Evolutionary conservation across 2,329 filamentous ascomycete genomes (phyloP).

Genomic region (Dothistroma pini): DNA sequence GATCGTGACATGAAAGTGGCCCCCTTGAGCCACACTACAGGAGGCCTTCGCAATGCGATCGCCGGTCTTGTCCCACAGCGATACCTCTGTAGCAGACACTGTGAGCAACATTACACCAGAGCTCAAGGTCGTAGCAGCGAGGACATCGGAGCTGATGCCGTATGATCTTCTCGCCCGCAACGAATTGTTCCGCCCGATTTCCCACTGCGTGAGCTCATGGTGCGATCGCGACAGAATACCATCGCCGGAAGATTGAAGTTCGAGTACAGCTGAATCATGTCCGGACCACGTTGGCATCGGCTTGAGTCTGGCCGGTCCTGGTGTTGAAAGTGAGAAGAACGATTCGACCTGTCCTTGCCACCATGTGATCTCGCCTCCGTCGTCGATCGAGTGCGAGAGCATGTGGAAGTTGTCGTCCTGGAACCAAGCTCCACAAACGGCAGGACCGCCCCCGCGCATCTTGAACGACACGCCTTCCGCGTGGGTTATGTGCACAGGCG

Average conservation of each 20-base stretch:
- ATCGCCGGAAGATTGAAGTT: neutral
- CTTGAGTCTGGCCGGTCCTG: constrained; percentile 22
- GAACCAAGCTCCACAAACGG: constrained; percentile 28
- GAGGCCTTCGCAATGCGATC: neutral
- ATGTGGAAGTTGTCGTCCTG: constrained; percentile 43
- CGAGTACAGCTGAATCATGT: constrained; percentile 7
- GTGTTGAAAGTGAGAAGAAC: constrained; percentile 64
- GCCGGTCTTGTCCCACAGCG: constrained; percentile 7
- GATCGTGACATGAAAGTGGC: constrained; percentile 5
- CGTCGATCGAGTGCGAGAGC: constrained; percentile 70
- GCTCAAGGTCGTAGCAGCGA: constrained; percentile 2
- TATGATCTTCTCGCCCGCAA: constrained; percentile 3
- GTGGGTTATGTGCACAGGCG: constrained; percentile 83
- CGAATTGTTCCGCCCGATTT: neutral
- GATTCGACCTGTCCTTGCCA: constrained; percentile 74
- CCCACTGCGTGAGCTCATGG: constrained; percentile 8
- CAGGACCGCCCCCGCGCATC: constrained; percentile 17
- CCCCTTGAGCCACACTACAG: neutral
- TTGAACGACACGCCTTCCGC: constrained; percentile 54
- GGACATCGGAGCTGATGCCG: constrained; percentile 1
- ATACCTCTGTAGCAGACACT: neutral
- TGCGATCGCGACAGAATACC: constrained; percentile 7
- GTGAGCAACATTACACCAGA: constrained; percentile 3
- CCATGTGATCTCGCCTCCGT: constrained; percentile 74
- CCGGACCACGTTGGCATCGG: constrained; percentile 16